Conservation (phyloP, 1,284 basidiomycete species). For the Trichosporon sp. region DNA sequence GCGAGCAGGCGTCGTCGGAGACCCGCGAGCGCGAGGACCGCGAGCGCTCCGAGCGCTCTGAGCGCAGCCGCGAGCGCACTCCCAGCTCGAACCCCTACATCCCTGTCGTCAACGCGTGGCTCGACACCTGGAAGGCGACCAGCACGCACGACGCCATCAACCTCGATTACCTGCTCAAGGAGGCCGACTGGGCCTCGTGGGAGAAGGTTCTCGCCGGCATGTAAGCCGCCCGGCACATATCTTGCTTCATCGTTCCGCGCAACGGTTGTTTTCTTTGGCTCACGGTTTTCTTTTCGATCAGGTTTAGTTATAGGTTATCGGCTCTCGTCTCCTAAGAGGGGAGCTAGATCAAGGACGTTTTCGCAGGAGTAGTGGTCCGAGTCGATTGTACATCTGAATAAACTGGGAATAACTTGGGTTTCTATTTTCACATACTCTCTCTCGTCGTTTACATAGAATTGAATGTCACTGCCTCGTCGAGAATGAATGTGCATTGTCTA, state of each 20-base stretch:
- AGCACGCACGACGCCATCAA: conserved; percentile 23
- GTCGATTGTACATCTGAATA: not conserved
- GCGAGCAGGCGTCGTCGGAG: not conserved
- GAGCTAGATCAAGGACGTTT: not conserved
- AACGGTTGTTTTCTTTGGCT: not conserved
- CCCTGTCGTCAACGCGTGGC: conserved; percentile 24
- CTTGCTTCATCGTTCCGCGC: not conserved
- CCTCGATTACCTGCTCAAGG: conserved; percentile 36
- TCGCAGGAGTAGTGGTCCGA: not conserved
- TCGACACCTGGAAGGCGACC: conserved; percentile 27
- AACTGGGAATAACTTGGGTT: not conserved
- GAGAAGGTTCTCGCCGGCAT: conserved; percentile 36
- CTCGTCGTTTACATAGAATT: not conserved
- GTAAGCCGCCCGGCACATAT: conserved; percentile 14
- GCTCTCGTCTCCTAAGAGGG: not conserved
- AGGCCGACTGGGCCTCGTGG: conserved; percentile 40
- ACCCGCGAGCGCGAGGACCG: conserved; percentile 5
- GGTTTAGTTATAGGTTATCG: not conserved
- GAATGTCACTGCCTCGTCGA: not conserved
- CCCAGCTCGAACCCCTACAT: conserved; percentile 11
- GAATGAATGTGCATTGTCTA: not conserved
- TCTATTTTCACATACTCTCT: not conserved
- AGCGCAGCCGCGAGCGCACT: not conserved
- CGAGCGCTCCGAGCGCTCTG: conserved; percentile 7
- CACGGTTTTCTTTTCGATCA: not conserved